These are phyloP conservation scores for Ogataea pignaliae DNA, from an alignment of 805 yeast genomes.

Conservation along the genomic window DNA sequence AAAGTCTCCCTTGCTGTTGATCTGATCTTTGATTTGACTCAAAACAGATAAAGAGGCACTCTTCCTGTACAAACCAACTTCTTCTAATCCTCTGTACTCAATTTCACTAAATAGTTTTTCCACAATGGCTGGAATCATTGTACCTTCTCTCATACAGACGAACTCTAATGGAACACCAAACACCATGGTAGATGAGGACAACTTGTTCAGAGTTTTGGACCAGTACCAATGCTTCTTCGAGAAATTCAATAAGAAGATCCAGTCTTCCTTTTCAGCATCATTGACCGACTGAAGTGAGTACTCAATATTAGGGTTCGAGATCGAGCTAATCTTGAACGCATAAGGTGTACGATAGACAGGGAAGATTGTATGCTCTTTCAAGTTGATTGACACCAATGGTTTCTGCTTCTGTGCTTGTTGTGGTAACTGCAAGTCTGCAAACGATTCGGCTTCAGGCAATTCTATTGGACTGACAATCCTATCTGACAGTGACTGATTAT, in stretches of 20 bases:
- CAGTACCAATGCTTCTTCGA: constrained; percentile 54
- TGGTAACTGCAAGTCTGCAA: constrained; percentile 31
- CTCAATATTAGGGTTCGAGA: constrained; percentile 30
- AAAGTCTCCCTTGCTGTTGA: constrained; percentile 44
- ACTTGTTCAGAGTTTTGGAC: constrained; percentile 33
- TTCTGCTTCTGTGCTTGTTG: constrained; percentile 31
- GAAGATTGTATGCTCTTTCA: constrained; percentile 43
- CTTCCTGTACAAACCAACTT: constrained; percentile 83
- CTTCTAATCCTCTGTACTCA: constrained; percentile 83
- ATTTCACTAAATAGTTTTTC: constrained; percentile 65
- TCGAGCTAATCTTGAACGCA: constrained; percentile 43
- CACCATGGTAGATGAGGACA: constrained; percentile 33
- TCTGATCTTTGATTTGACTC: constrained; percentile 36
- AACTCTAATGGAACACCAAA: constrained; percentile 84
- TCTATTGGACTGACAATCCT: constrained; percentile 44
- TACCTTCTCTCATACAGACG: constrained; percentile 68
- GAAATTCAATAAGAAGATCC: constrained; percentile 54
- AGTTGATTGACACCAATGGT: constrained; percentile 45
- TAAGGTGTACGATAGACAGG: constrained; percentile 48
- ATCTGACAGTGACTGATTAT: constrained; percentile 12
- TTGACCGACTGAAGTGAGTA: constrained; percentile 62
- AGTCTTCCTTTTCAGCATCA: constrained; percentile 62
- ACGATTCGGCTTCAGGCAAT: constrained; percentile 49
- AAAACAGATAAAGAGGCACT: constrained; percentile 49
- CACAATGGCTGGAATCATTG: constrained; percentile 61